Evolutionary conservation across 352 stramenopile genomes (phyloP).

Genomic region (Pythium biforme): DNA sequence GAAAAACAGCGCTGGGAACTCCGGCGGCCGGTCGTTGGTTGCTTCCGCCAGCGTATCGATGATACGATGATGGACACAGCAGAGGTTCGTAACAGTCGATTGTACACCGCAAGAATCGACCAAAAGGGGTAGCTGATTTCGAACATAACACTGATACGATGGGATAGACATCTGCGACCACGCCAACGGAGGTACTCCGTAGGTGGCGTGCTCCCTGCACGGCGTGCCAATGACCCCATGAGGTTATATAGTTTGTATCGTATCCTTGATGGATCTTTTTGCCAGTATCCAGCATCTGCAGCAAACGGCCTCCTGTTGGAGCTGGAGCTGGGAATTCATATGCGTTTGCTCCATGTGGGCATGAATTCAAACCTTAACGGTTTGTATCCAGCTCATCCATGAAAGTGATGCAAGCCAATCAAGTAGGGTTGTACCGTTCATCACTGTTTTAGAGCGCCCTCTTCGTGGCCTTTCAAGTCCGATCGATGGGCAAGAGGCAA

Average conservation of each 20-base stretch:
- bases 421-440: slow-evolving; percentile 22
- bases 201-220: too few species aligned
- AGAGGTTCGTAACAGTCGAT: slow-evolving; percentile 23
- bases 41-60: slow-evolving; percentile 7
- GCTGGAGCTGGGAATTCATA: too few species aligned
- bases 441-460: slow-evolving; percentile 13
- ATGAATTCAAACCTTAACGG: slow-evolving; percentile 21
- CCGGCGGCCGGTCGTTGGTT: slow-evolving; percentile 4
- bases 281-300: not conserved
- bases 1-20: not conserved
- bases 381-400: slow-evolving; percentile 10
- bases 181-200: too few species aligned
- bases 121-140: not conserved
- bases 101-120: not conserved
- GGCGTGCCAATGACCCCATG: too few species aligned
- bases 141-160: slow-evolving; percentile 14
- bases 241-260: too few species aligned
- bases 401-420: slow-evolving; percentile 34
- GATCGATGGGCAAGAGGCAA: slow-evolving; percentile 16
- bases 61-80: slow-evolving; percentile 25
- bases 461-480: slow-evolving; percentile 28
- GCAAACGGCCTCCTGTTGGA: too few species aligned
- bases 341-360: not conserved
- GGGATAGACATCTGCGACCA: too few species aligned
- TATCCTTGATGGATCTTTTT: too few species aligned